Evolutionary conservation across 768 basidiomycete species (phyloP).

Genomic region (Tricholoma bakamatsutake): DNA sequence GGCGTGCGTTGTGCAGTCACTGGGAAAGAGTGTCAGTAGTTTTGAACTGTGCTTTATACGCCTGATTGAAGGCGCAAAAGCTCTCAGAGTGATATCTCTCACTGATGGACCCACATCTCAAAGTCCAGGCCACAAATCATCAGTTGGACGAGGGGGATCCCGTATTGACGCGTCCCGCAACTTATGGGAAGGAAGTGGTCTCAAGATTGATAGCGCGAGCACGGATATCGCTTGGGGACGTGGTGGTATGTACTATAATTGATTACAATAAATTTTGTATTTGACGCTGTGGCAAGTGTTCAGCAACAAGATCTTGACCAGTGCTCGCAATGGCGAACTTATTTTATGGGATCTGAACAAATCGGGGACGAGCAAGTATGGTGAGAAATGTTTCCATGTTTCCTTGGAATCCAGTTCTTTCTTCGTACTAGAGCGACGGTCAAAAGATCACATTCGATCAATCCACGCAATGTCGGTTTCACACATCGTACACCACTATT

Average conservation of each 20-base stretch:
- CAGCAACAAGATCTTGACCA: slow-evolving; percentile 73
- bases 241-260: slow-evolving; percentile 40
- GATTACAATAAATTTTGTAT: neutral
- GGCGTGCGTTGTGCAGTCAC: slow-evolving; percentile 64
- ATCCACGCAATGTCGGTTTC: slow-evolving; percentile 69
- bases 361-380: slow-evolving; percentile 60
- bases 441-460: slow-evolving; percentile 66
- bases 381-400: slow-evolving; percentile 31
- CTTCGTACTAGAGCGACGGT: slow-evolving; percentile 44
- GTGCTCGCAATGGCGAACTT: slow-evolving; percentile 75
- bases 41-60: neutral
- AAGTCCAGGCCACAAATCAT: slow-evolving; percentile 43
- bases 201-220: slow-evolving; percentile 73
- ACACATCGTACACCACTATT: slow-evolving; percentile 60
- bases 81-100: slow-evolving; percentile 55
- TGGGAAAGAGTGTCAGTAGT: slow-evolving; percentile 62
- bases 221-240: slow-evolving; percentile 81
- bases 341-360: slow-evolving; percentile 81
- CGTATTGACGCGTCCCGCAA: slow-evolving; percentile 71
- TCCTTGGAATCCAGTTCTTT: neutral
- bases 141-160: slow-evolving; percentile 53
- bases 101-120: slow-evolving; percentile 37
- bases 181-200: slow-evolving; percentile 70
- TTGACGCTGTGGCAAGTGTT: slow-evolving; percentile 38
- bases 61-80: slow-evolving; percentile 26